These are phyloP conservation scores for Sporisorium reilianum DNA, from an alignment of 1,284 basidiomycete species.

Conservation along the genomic window DNA sequence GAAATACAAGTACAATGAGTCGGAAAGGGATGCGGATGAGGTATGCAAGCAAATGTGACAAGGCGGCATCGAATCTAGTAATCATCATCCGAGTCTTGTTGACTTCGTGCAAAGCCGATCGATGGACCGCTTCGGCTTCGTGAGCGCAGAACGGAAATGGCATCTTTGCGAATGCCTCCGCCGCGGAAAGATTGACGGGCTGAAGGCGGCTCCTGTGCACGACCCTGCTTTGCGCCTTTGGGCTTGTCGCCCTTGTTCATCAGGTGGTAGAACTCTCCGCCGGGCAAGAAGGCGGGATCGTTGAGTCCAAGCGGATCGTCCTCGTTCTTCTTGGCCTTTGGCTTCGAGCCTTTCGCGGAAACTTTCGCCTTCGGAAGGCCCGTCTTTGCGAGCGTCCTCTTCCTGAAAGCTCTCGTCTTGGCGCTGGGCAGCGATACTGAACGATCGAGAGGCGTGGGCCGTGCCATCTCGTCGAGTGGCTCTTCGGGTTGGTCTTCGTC, in stretches of 20 bases:
- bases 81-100: conserved; percentile 33
- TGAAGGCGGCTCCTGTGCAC: conserved; percentile 9
- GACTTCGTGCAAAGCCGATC: conserved; percentile 46
- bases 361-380: conserved; percentile 5
- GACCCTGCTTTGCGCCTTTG: conserved; percentile 22
- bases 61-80: conserved; percentile 11
- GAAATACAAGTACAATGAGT: conserved; percentile 31
- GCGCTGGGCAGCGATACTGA: conserved; percentile 49
- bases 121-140: conserved; percentile 42
- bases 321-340: conserved; percentile 31
- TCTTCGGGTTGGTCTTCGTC: conserved; percentile 25
- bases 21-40: neutral
- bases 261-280: conserved; percentile 57
- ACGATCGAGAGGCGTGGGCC: conserved; percentile 43
- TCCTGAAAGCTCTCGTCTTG: conserved; percentile 53
- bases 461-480: conserved; percentile 38
- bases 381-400: conserved; percentile 38
- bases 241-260: conserved; percentile 36
- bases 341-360: conserved; percentile 8
- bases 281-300: conserved; percentile 61
- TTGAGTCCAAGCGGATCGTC: conserved; percentile 64
- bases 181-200: conserved; percentile 44
- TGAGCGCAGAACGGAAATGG: conserved; percentile 38
- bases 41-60: neutral
- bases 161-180: conserved; percentile 39